Conservation (phyloP, 345 rosid genomes). For the Hibiscus syriacus region DNA sequence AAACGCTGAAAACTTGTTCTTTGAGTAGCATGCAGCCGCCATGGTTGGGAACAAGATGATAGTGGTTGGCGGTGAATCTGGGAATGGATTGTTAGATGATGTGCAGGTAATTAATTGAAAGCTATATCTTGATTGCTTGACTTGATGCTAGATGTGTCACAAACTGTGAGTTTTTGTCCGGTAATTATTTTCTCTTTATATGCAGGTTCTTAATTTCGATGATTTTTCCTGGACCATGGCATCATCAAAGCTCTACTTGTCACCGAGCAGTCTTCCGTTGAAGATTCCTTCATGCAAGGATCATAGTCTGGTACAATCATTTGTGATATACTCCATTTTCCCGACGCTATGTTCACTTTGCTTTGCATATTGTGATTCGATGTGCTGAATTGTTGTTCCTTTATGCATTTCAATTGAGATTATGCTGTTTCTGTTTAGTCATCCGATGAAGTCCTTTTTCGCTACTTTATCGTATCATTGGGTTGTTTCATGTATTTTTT, state of each 20-base stretch:
- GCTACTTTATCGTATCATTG: not conserved
- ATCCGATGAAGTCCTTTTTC: not conserved
- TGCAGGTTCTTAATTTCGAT: slow-evolving; percentile 75
- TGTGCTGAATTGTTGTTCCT: not conserved
- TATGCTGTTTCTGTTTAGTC: not conserved
- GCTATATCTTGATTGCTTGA: not conserved
- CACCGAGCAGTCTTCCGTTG: slow-evolving; percentile 86
- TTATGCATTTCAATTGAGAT: not conserved
- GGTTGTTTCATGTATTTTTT: not conserved
- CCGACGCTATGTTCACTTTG: not conserved
- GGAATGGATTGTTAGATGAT: slow-evolving; percentile 81
- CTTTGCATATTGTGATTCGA: not conserved
- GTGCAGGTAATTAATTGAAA: slow-evolving; percentile 50
- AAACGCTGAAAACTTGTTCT: slow-evolving; percentile 5
- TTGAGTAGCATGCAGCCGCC: slow-evolving; percentile 78
- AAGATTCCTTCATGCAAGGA: slow-evolving; percentile 98
- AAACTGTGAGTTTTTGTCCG: not conserved
- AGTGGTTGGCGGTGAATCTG: slow-evolving; percentile 91
- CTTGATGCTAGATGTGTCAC: not conserved
- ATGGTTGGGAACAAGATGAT: slow-evolving; percentile 92
- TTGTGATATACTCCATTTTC: slow-evolving; percentile 3
- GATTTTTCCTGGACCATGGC: slow-evolving; percentile 70
- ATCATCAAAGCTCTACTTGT: slow-evolving; percentile 83
- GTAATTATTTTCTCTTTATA: slow-evolving; percentile 2
- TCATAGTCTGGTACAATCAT: slow-evolving; percentile 67